Evolutionary conservation across 1,139 yeast species (phyloP).

Genomic region (Scheffersomyces insectosa): DNA sequence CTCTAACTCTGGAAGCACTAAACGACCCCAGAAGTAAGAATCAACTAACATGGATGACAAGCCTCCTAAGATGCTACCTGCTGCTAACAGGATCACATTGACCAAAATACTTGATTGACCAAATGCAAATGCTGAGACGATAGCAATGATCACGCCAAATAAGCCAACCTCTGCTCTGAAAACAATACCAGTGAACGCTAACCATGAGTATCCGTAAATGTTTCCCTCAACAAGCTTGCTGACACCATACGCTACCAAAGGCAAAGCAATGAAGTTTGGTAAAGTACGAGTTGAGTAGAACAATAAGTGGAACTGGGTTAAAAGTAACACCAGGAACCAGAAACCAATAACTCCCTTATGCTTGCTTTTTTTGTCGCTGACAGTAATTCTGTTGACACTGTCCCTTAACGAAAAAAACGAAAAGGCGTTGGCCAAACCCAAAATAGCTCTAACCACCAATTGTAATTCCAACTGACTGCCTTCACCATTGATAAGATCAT

Average conservation of each 20-base stretch:
- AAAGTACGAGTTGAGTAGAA: conserved; percentile 79
- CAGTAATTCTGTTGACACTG: conserved; percentile 26
- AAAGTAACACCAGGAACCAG: conserved; percentile 61
- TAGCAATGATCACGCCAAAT: conserved; percentile 46
- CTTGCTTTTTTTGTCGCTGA: conserved; percentile 17
- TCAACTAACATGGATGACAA: conserved; percentile 56
- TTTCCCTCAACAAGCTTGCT: conserved; percentile 53
- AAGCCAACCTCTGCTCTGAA: conserved; percentile 75
- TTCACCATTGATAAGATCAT: conserved; percentile 15
- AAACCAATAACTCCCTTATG: conserved; percentile 37
- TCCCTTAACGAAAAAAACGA: conserved; percentile 29
- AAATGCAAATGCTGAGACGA: conserved; percentile 43
- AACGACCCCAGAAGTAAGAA: conserved; percentile 70
- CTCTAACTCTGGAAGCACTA: conserved; percentile 67
- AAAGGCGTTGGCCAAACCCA: conserved; percentile 52
- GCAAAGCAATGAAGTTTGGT: conserved; percentile 85
- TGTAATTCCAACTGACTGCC: conserved; percentile 47
- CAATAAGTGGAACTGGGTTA: conserved; percentile 75
- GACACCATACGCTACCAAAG: conserved; percentile 62
- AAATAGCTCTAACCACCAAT: conserved; percentile 47
- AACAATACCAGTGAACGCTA: conserved; percentile 65
- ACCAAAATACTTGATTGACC: conserved; percentile 44
- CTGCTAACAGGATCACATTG: conserved; percentile 39
- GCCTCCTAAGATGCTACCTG: conserved; percentile 61
- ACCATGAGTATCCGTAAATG: conserved; percentile 53